Percentiles rank a stretch among this genome's conserved stretches.
Evolutionary conservation across 495 filamentous ascomycete species (phyloP).

Genomic region (Aspergillus ellipticus): DNA sequence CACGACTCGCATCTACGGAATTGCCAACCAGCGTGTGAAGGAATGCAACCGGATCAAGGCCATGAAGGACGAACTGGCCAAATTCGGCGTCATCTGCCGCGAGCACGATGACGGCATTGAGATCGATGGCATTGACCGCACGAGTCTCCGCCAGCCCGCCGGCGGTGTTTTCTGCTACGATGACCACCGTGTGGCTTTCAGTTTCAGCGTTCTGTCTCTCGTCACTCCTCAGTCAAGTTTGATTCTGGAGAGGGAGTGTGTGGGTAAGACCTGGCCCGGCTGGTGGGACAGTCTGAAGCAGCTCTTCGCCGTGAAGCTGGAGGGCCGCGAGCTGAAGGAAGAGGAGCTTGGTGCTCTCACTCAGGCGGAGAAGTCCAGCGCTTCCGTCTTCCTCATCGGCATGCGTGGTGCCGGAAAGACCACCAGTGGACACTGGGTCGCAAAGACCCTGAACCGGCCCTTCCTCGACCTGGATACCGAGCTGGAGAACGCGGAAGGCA

Average conservation of each 20-base stretch:
- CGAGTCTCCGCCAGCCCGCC: conserved; percentile 55
- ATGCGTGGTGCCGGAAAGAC: conserved; percentile 99
- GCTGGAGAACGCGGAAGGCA: conserved; percentile 67
- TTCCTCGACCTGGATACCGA: conserved; percentile 86
- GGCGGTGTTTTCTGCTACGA: conserved; percentile 89
- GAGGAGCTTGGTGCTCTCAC: conserved; percentile 26
- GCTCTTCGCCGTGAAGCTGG: conserved; percentile 67
- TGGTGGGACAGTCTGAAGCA: conserved; percentile 92
- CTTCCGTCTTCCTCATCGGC: conserved; percentile 87
- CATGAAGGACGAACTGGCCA: conserved; percentile 95
- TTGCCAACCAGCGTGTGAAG: conserved; percentile 98
- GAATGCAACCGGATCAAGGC: conserved; percentile 96
- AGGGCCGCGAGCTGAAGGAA: conserved; percentile 63
- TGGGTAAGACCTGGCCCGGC: conserved; percentile 98
- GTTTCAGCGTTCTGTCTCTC: conserved; percentile 85
- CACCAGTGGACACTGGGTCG: conserved; percentile 82
- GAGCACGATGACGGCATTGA: conserved; percentile 92
- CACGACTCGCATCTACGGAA: conserved; percentile 84
- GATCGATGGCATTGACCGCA: conserved; percentile 65
- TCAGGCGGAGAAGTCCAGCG: conserved; percentile 35
- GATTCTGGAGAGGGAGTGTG: conserved; percentile 85
- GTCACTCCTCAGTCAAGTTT: conserved; percentile 71
- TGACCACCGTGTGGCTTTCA: conserved; percentile 98
- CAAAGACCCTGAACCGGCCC: conserved; percentile 65
- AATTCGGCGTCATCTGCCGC: conserved; percentile 84